Conservation (phyloP, 2,329 filamentous ascomycete species). For the Aspergillus uvarum region DNA sequence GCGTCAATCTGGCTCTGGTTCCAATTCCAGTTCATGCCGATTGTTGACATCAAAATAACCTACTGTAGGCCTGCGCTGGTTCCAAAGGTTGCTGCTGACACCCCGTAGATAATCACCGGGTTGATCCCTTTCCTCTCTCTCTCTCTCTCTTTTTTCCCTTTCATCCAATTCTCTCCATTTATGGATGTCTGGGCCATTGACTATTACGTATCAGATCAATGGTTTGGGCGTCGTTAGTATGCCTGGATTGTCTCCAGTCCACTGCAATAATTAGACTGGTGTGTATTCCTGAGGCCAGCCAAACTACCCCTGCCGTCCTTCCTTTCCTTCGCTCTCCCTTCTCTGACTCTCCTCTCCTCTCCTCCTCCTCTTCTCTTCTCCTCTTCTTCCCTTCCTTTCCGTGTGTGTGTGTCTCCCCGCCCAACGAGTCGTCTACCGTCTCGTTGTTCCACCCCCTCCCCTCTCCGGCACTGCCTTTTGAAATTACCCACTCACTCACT, state of each 20-base stretch:
- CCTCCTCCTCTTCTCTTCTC: slow-evolving; percentile 12
- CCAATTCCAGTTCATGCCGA: background rate
- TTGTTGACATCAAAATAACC: slow-evolving; percentile 9
- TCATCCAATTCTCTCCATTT: no score
- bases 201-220: slow-evolving; percentile 22
- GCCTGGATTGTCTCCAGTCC: background rate
- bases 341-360: slow-evolving; percentile 14
- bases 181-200: no score
- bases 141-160: background rate
- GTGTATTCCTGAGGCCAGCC: background rate
- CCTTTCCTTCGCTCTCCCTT: slow-evolving; percentile 18
- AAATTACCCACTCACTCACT: slow-evolving; percentile 17
- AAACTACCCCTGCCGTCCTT: slow-evolving; percentile 1
- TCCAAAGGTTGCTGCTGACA: slow-evolving; percentile 1
- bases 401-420: slow-evolving; percentile 23
- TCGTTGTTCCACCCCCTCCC: slow-evolving; percentile 50
- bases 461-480: slow-evolving; percentile 3
- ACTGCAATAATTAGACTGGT: slow-evolving; percentile 1
- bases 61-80: background rate
- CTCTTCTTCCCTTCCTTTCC: slow-evolving; percentile 28
- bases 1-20: no score
- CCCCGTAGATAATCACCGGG: background rate
- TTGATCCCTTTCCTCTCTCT: background rate
- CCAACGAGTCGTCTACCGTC: slow-evolving; percentile 31
- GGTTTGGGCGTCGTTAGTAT: background rate